phyloP scores from a whole-genome alignment of 2,329 filamentous ascomycete genomes.

The Xylaria sp. region DNA sequence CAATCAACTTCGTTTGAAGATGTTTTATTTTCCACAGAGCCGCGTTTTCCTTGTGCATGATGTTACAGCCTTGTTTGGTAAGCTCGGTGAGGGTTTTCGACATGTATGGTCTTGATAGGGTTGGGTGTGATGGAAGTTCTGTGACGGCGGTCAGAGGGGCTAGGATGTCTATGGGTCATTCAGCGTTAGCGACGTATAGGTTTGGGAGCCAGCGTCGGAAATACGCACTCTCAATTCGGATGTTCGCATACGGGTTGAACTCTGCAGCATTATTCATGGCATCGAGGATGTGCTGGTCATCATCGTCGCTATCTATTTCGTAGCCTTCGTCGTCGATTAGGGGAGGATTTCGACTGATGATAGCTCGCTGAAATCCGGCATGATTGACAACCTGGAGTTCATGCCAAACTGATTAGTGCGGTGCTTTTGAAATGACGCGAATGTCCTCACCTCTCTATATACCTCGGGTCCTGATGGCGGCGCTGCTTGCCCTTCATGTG shows the following conservation, averaged over 20 bases:
- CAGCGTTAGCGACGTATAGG: slow-evolving; percentile 1
- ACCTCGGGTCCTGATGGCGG: slow-evolving; percentile 59
- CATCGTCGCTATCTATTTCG: slow-evolving; percentile 67
- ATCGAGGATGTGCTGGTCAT: slow-evolving; percentile 57
- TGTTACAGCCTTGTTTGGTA: slow-evolving; percentile 60
- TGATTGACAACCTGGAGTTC: slow-evolving; percentile 60
- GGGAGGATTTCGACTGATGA: slow-evolving; percentile 68
- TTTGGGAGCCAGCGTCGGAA: background rate
- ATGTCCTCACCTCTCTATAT: slow-evolving; percentile 62
- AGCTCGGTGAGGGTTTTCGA: slow-evolving; percentile 69
- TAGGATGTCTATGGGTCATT: slow-evolving; percentile 54
- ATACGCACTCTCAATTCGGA: slow-evolving; percentile 63
- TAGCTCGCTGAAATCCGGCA: slow-evolving; percentile 65
- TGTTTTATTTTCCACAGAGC: slow-evolving; percentile 71
- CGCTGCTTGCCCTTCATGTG: slow-evolving; percentile 64
- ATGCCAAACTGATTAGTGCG: slow-evolving; percentile 16
- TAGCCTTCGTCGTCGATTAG: slow-evolving; percentile 74
- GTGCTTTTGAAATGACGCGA: background rate
- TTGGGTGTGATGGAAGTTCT: slow-evolving; percentile 69
- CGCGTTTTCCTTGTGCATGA: slow-evolving; percentile 69
- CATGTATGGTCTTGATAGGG: slow-evolving; percentile 67
- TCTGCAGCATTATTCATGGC: slow-evolving; percentile 59
- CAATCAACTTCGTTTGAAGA: slow-evolving; percentile 65
- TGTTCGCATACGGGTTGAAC: slow-evolving; percentile 67
- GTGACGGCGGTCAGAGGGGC: slow-evolving; percentile 69